Conservation (phyloP, 306 rosid species). For the Prunus persica region DNA sequence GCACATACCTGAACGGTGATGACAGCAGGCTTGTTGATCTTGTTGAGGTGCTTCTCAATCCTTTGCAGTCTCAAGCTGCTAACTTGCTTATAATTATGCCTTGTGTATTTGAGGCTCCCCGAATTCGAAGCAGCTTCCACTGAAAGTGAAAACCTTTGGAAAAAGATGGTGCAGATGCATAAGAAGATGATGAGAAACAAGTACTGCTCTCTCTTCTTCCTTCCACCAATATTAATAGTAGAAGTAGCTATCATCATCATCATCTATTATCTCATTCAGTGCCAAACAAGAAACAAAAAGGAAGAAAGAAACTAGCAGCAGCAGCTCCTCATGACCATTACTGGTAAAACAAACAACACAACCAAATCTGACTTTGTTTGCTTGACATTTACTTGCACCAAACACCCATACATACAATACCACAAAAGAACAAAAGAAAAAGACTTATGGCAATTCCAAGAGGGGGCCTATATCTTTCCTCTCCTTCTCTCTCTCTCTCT, state of each 20-base stretch:
- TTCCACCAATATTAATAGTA: slow-evolving; percentile 5
- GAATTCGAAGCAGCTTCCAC: slow-evolving; percentile 21
- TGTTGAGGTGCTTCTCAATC: slow-evolving; percentile 70
- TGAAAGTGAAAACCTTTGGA: slow-evolving; percentile 17
- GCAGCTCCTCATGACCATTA: slow-evolving; percentile 8
- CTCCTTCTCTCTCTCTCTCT: neutral
- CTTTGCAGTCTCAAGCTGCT: slow-evolving; percentile 71
- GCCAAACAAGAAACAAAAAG: slow-evolving; percentile 16
- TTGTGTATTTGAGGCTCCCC: slow-evolving; percentile 48
- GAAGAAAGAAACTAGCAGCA: neutral
- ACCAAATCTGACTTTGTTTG: slow-evolving; percentile 5
- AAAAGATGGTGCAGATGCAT: slow-evolving; percentile 18
- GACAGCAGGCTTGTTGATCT: slow-evolving; percentile 77
- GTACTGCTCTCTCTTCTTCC: slow-evolving; percentile 9
- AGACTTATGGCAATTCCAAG: slow-evolving; percentile 16
- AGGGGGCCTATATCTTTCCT: neutral
- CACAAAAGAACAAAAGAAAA: slow-evolving; percentile 26
- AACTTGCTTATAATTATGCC: slow-evolving; percentile 32
- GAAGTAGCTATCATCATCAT: slow-evolving; percentile 13
- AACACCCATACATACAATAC: slow-evolving; percentile 30
- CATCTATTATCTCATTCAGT: slow-evolving; percentile 31
- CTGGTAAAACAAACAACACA: slow-evolving; percentile 5
- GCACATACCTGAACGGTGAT: slow-evolving; percentile 62
- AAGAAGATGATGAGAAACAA: neutral
- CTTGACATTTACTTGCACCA: slow-evolving; percentile 14